Evolutionary conservation across 768 basidiomycete genomes (phyloP), one percentile per base, ranked within the genome.

Genomic region (Termitomyces sp.): DNA sequence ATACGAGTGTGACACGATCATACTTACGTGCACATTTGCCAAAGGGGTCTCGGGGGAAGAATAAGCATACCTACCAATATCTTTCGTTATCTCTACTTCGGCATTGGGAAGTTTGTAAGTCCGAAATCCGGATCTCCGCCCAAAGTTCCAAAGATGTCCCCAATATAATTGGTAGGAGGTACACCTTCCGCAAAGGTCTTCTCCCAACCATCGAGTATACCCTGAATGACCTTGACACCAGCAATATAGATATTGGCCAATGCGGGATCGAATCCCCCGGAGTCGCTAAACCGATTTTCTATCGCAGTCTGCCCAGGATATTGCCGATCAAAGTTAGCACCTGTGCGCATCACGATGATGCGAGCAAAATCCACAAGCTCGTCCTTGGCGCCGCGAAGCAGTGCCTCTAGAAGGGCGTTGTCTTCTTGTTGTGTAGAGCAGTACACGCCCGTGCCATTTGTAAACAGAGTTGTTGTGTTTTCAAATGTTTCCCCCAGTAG

Each of bases 361-460:
- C 59, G 59, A 2, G 50, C 34, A 53, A 59, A 59, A 45, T 59
- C 59, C 2, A 55, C 59, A 3, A 55, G 53, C 16, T 43, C 34
- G 27, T 55, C 37, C 11, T 25, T 45, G 23, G 58, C 54, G 14
- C 59, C 59, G 2, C 59, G 59, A 28, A 59, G 27, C 11, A 59
- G 51, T 21, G 54, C 54, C 28, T 56, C 59, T 3, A 59, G 54
- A 17, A 45, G n/a, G 12, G 54, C 58, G 17, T 59, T 59, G 37
- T 59, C 59, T 45, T 59, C 59, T 32, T 59, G 59, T 34, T 59
- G 59, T 3, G 59, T 56, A 4, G 54, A 41, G 28, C 59, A 59
- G 43, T 59, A 59, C 14, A 46, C 49, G 21, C 49, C 59, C 25
- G 59, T 55, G 3, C 50, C 55, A 14, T 59, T 59, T 3, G 59